These are phyloP conservation scores for Pseudogymnoascus sp. DNA, from an alignment of 2,329 filamentous ascomycete genomes.

Conservation along the genomic window DNA sequence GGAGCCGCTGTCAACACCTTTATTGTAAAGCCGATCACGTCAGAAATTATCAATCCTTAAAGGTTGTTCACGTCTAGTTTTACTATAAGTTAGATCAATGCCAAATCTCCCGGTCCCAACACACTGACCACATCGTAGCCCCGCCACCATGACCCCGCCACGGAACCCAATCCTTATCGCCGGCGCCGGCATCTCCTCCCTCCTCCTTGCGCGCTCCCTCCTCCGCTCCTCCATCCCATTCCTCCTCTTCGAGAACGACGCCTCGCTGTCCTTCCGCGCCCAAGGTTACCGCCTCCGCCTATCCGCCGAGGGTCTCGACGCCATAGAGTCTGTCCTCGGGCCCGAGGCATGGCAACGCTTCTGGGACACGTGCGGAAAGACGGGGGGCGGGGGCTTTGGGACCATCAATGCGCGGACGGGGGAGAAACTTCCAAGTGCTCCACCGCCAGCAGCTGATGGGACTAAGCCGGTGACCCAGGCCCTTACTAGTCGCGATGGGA, in stretches of 20 bases:
- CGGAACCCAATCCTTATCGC: conserved; percentile 35
- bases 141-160: neutral
- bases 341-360: conserved; percentile 42
- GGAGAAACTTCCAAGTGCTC: conserved; percentile 29
- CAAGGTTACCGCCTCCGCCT: conserved; percentile 56
- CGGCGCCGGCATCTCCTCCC: conserved; percentile 32
- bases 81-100: neutral
- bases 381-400: conserved; percentile 45
- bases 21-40: neutral
- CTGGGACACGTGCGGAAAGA: conserved; percentile 52
- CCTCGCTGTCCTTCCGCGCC: conserved; percentile 45
- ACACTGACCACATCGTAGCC: neutral
- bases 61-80: neutral
- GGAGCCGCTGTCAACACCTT: neutral
- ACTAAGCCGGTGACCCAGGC: conserved; percentile 24
- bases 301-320: conserved; percentile 47
- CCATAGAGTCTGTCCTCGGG: conserved; percentile 51
- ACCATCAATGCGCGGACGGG: conserved; percentile 47
- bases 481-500: conserved; percentile 45
- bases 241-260: conserved; percentile 35
- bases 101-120: neutral
- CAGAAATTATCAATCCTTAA: neutral
- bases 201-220: conserved; percentile 32
- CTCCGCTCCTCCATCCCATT: conserved; percentile 30
- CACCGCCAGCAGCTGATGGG: conserved; percentile 15